Conservation (phyloP, 495 filamentous ascomycete species). For the Bryoglossum gracile region DNA sequence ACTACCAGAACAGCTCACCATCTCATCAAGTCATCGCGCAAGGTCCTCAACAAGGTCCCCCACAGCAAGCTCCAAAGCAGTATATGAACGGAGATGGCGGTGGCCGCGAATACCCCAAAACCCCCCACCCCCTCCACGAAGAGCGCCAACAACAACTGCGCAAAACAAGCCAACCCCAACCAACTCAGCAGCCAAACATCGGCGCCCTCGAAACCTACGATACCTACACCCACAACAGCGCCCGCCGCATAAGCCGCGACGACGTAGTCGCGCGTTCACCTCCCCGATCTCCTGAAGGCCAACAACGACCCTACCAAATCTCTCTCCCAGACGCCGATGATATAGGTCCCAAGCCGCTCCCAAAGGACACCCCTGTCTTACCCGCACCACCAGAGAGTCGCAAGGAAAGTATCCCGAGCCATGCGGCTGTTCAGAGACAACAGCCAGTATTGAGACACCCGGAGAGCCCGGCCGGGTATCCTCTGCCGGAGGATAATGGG, state of each 20-base stretch:
- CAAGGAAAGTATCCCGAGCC: too few relatives aligned
- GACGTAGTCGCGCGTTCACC: slow-evolving; percentile 23
- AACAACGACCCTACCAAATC: slow-evolving; percentile 25
- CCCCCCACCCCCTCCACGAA: not conserved
- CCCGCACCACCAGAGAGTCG: not conserved
- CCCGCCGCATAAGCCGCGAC: slow-evolving; percentile 17
- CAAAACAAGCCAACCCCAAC: not conserved
- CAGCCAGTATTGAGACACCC: slow-evolving; percentile 17
- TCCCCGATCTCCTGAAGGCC: slow-evolving; percentile 12
- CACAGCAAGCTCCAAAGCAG: not conserved
- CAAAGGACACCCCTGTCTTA: slow-evolving; percentile 7
- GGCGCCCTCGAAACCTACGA: slow-evolving; percentile 1
- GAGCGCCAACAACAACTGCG: not conserved
- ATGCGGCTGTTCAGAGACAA: slow-evolving; percentile 14
- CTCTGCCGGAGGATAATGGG: slow-evolving; percentile 14
- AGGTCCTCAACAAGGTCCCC: not conserved
- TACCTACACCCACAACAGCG: not conserved
- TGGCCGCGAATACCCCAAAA: not conserved
- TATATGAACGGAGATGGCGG: too few relatives aligned
- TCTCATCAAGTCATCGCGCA: not conserved
- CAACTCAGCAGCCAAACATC: slow-evolving; percentile 1
- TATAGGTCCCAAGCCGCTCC: slow-evolving; percentile 6
- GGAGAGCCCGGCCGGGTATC: slow-evolving; percentile 18
- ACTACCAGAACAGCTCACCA: not conserved
- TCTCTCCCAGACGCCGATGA: slow-evolving; percentile 19